These are phyloP conservation scores for Jatropha podagrica DNA, from an alignment of 441 rosid genomes.

Conservation along the genomic window DNA sequence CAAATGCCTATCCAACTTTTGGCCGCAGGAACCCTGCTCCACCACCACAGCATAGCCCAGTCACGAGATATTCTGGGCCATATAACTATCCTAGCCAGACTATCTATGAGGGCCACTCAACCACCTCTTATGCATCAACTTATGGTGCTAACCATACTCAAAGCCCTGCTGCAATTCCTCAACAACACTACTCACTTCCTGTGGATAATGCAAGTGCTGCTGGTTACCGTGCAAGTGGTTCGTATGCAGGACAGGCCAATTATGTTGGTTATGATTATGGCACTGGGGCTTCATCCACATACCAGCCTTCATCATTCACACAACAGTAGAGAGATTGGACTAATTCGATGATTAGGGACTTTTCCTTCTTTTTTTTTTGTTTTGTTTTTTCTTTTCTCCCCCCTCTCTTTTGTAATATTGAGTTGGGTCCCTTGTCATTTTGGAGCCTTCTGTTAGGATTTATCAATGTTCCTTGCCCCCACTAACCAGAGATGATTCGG, in stretches of 20 bases:
- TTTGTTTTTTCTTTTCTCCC: background rate
- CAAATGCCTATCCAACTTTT: constrained; percentile 38
- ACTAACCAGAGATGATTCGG: too few species aligned
- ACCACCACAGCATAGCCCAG: constrained; percentile 42
- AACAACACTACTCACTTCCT: constrained; percentile 38
- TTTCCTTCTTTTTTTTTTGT: background rate
- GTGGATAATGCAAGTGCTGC: constrained; percentile 28
- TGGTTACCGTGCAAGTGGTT: constrained; percentile 27
- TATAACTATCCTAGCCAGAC: constrained; percentile 41
- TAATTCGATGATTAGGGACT: constrained; percentile 1
- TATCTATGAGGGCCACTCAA: constrained; percentile 36
- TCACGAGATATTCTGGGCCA: constrained; percentile 37
- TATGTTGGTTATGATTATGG: constrained; percentile 43
- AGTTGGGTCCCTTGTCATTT: background rate
- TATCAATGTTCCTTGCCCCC: background rate
- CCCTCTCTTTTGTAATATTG: background rate
- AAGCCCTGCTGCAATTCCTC: constrained; percentile 40
- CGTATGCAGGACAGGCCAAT: constrained; percentile 37
- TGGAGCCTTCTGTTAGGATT: background rate
- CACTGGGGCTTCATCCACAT: constrained; percentile 30
- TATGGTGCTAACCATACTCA: constrained; percentile 37
- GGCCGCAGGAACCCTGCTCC: constrained; percentile 37
- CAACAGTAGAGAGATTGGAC: constrained; percentile 18
- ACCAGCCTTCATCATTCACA: constrained; percentile 42
- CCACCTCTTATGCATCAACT: constrained; percentile 31